Conservation (phyloP, 1,284 basidiomycete species). For the Trichosporon coremiiforme region DNA sequence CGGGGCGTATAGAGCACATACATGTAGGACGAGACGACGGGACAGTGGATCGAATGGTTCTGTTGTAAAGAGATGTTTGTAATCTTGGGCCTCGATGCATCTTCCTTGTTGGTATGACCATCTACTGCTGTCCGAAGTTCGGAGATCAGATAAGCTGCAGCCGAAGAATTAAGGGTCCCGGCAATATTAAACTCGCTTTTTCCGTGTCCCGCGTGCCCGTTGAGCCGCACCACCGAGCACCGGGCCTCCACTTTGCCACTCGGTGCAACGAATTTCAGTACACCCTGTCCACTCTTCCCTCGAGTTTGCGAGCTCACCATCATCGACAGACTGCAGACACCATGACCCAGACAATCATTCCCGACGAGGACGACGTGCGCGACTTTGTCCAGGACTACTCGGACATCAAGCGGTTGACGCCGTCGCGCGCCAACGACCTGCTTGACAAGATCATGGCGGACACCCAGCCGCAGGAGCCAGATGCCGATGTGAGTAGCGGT, state of each 20-base stretch:
- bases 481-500: constrained; percentile 28
- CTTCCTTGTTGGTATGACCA: background rate
- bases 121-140: background rate
- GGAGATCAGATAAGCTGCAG: constrained; percentile 10
- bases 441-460: constrained; percentile 27
- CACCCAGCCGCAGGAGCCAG: constrained; percentile 24
- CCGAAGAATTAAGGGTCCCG: background rate
- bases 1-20: background rate
- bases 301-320: too few species aligned
- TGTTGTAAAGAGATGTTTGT: constrained; percentile 22
- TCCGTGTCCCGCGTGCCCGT: background rate
- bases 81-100: constrained; percentile 16
- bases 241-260: background rate
- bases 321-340: background rate
- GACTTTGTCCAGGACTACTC: constrained; percentile 32
- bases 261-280: background rate
- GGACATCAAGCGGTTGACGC: constrained; percentile 29
- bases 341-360: constrained; percentile 12
- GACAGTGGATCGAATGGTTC: constrained; percentile 9
- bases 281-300: too few species aligned
- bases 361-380: constrained; percentile 32
- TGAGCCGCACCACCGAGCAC: too few species aligned
- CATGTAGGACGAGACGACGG: background rate
- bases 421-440: constrained; percentile 29
- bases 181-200: constrained; percentile 8